Evolutionary conservation across 2,329 filamentous ascomycete genomes (phyloP), one percentile per base, ranked within the genome.

Genomic region (Exophiala sideris): DNA sequence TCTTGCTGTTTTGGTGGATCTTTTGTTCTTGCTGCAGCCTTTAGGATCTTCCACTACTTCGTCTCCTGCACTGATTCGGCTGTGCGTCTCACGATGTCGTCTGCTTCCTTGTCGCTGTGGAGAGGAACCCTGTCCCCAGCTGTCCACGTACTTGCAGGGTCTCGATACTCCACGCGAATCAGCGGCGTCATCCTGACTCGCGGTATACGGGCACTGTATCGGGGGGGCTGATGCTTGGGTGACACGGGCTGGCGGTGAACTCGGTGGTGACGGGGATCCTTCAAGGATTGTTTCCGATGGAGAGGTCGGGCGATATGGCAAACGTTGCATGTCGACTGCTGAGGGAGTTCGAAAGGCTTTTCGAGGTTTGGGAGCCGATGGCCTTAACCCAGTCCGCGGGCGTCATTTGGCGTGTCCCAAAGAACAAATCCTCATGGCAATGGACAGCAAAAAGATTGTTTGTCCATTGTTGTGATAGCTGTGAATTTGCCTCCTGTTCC

Each of bases 201-300:
- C 11, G 5, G 35, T 38, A 16, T 4, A 38, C 11, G 35, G 14
- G 14, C 35, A 38, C 5, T 16, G 35, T 38, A 38, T 5, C 5
- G 35, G 6, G 1, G 35, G 35, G 1, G 7, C 3, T 1, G 35
- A 16, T 10, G 14, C 10, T 12, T 38, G 11, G 11, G 35, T 38
- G 11, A 16, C 11, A 6, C 5, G 35, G 35, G 34, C 9, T 21
- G 42, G 50, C 16, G 44, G 41, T 20, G 42, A 52, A 29, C 24
- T 29, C 24, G 24, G 24, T 21, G 44, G 38, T 11, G 39, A 42
- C 5, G 18, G 11, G 34, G 24, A 47, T 9, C 34, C 35, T 39
- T 52, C 50, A 7, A 52, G 50, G 6, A 52, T 42, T 12, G 50
- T 47, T 35, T 52, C 44, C 9, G 42, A 40, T 9, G 35, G 24